Conservation (phyloP, 2,329 filamentous ascomycete species). For the Curvularia sp. region DNA sequence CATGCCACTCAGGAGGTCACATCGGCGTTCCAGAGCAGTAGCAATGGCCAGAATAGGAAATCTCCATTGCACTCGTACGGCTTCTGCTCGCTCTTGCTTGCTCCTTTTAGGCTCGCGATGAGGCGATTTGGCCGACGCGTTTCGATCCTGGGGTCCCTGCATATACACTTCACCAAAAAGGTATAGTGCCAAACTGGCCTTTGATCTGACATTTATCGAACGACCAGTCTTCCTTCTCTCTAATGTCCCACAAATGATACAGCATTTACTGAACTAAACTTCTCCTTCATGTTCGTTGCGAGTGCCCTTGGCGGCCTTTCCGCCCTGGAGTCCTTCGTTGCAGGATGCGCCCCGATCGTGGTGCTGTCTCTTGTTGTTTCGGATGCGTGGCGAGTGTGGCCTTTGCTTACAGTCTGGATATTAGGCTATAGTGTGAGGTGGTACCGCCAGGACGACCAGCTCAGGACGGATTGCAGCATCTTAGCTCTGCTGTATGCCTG, state of each 20-base stretch:
- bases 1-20: not conserved
- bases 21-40: constrained; percentile 4
- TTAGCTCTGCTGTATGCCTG: constrained; percentile 23
- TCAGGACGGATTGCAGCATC: constrained; percentile 31
- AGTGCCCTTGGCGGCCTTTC: constrained; percentile 20
- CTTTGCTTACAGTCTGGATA: constrained; percentile 33
- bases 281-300: constrained; percentile 23
- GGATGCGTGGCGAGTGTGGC: constrained; percentile 25
- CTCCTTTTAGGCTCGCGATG: not conserved
- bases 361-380: constrained; percentile 10
- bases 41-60: not conserved
- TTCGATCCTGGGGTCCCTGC: constrained; percentile 19
- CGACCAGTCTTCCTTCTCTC: constrained; percentile 11
- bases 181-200: constrained; percentile 29
- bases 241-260: constrained; percentile 9
- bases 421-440: constrained; percentile 26
- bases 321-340: constrained; percentile 20
- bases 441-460: constrained; percentile 27
- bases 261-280: constrained; percentile 11
- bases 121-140: constrained; percentile 5
- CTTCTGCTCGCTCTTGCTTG: not conserved
- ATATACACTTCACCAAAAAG: constrained; percentile 29
- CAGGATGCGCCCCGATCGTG: constrained; percentile 12
- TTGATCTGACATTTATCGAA: constrained; percentile 17
- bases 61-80: not conserved